A percentile compares a stretch with the other conserved stretches of the same genome.
phyloP scores from a whole-genome alignment of 2,329 filamentous ascomycete species.

The Rutstroemia sydowiana region DNA sequence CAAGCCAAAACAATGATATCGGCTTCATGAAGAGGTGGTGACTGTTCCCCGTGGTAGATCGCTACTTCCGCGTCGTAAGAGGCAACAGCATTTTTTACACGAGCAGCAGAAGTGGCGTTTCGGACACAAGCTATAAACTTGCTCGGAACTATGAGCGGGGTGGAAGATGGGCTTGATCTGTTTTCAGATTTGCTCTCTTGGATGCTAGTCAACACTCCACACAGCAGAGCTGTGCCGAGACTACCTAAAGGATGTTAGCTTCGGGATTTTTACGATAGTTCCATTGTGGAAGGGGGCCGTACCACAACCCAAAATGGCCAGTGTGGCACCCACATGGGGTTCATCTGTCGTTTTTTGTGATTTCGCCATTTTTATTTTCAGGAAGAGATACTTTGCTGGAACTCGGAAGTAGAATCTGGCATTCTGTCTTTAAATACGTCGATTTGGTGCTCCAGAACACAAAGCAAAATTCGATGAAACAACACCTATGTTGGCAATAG shows the following conservation, averaged over 20 bases:
- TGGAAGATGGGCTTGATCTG: too few relatives aligned
- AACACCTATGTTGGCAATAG: too few relatives aligned
- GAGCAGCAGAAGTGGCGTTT: constrained; percentile 59
- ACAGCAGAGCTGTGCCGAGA: constrained; percentile 7
- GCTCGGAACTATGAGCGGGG: constrained; percentile 55
- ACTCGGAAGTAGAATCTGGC: too few relatives aligned
- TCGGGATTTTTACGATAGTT: background rate
- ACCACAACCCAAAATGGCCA: constrained; percentile 9
- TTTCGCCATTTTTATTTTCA: background rate
- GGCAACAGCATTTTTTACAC: constrained; percentile 58
- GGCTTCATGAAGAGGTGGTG: constrained; percentile 56
- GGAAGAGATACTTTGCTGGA: background rate
- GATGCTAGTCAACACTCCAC: constrained; percentile 4
- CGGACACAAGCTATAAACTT: constrained; percentile 78
- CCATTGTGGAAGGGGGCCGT: background rate
- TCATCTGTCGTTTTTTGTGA: background rate
- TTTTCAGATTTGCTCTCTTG: constrained; percentile 8
- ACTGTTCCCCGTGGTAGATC: constrained; percentile 65
- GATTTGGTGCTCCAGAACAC: too few relatives aligned
- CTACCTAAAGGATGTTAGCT: constrained; percentile 3
- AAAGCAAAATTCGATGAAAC: too few relatives aligned
- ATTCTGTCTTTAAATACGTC: too few relatives aligned
- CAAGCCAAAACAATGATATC: constrained; percentile 73
- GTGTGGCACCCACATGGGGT: background rate
- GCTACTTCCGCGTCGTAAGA: constrained; percentile 49